A percentile compares a stretch with the other conserved stretches of the same genome.
phyloP scores from a whole-genome alignment of 345 rosid genomes.

The Populus ilicifolia region DNA sequence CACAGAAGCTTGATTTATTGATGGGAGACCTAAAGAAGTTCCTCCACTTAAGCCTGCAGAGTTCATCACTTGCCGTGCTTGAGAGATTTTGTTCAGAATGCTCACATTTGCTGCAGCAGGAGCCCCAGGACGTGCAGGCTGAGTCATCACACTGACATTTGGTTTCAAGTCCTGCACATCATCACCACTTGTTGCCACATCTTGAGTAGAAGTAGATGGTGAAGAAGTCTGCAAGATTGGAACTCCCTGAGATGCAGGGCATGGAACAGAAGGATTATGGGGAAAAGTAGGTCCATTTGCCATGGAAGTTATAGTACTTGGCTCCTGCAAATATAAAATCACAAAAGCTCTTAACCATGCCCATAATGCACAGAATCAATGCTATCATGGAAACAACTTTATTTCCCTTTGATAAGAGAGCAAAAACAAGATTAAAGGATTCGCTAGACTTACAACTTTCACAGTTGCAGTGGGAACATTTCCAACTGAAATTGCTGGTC shows the following conservation, averaged over 20 bases:
- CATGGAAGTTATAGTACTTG: conserved; percentile 71
- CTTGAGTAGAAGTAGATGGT: conserved; percentile 72
- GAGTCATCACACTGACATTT: conserved; percentile 59
- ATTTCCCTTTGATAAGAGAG: conserved; percentile 5
- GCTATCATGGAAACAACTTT: conserved; percentile 5
- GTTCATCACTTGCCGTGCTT: conserved; percentile 81
- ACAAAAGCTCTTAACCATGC: conserved; percentile 10
- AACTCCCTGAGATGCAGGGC: conserved; percentile 70
- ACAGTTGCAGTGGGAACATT: conserved; percentile 73
- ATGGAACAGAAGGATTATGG: conserved; percentile 62
- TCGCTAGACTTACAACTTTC: conserved; percentile 70
- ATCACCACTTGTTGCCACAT: conserved; percentile 53
- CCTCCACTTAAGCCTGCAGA: conserved; percentile 87
- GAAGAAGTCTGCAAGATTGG: conserved; percentile 81
- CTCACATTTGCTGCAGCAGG: conserved; percentile 81
- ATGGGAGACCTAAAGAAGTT: conserved; percentile 65
- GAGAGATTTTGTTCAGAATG: conserved; percentile 86
- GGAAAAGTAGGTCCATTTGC: conserved; percentile 60
- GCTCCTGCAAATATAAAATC: conserved; percentile 55
- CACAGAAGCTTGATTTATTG: conserved; percentile 77
- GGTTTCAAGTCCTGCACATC: conserved; percentile 76
- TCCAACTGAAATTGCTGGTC: conserved; percentile 66
- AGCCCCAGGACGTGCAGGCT: conserved; percentile 62
- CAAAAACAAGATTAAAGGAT: conserved; percentile 4
- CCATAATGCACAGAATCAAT: conserved; percentile 5